Evolutionary conservation across 352 stramenopile species (phyloP).

Genomic region (Thraustotheca clavata): DNA sequence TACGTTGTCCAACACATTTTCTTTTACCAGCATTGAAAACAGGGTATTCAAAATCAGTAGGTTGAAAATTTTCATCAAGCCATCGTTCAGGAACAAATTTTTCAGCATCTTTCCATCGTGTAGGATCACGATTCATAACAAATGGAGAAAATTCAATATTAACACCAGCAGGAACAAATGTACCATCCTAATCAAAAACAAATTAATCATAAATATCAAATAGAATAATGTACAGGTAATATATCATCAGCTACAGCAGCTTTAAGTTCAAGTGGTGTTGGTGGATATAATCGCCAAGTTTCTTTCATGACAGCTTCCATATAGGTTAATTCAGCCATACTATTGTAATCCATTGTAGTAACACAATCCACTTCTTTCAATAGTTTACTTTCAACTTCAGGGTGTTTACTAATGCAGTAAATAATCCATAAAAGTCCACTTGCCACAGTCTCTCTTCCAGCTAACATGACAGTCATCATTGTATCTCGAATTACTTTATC

Average conservation of each 20-base stretch:
- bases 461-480: constrained; percentile 38
- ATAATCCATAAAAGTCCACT: constrained; percentile 34
- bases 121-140: constrained; percentile 54
- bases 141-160: constrained; percentile 66
- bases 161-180: constrained; percentile 50
- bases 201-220: too few species aligned
- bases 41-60: constrained; percentile 58
- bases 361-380: constrained; percentile 20
- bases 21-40: constrained; percentile 61
- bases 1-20: constrained; percentile 62
- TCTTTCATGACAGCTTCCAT: constrained; percentile 62
- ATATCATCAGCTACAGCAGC: constrained; percentile 48
- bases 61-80: constrained; percentile 40
- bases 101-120: constrained; percentile 44
- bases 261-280: constrained; percentile 71
- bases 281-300: constrained; percentile 59
- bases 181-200: constrained; percentile 40
- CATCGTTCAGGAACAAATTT: constrained; percentile 60
- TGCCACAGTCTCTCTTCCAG: constrained; percentile 36
- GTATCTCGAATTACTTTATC: constrained; percentile 32
- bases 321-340: constrained; percentile 55
- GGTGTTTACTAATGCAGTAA: constrained; percentile 31
- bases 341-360: constrained; percentile 29
- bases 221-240: constrained; percentile 31
- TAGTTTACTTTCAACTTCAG: constrained; percentile 24